Percentiles rank a stretch among this genome's conserved stretches.
phyloP scores from a whole-genome alignment of 257 asterid species.

The Solanum arcanum region DNA sequence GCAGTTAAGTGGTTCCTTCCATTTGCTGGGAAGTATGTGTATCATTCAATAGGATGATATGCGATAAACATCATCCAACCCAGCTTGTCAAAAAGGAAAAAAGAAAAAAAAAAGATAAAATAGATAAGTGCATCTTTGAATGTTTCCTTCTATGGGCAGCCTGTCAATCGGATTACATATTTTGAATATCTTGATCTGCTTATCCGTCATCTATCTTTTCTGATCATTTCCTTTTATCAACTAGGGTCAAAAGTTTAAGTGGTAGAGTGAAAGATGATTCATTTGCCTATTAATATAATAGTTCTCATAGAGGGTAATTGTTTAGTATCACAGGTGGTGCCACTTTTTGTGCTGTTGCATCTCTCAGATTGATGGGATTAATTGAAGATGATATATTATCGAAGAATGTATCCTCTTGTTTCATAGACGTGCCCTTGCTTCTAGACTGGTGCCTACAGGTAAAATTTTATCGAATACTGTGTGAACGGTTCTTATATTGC shows the following conservation, averaged over 20 bases:
- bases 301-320: constrained; percentile 45
- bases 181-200: not conserved
- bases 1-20: not conserved
- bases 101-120: not conserved
- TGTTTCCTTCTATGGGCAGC: not conserved
- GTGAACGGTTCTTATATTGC: not conserved
- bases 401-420: constrained; percentile 22
- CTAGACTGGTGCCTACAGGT: constrained; percentile 93
- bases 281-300: not conserved
- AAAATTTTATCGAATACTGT: not conserved
- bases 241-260: not conserved
- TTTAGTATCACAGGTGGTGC: constrained; percentile 97
- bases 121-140: not conserved
- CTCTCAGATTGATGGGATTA: constrained; percentile 89
- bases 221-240: not conserved
- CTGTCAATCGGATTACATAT: not conserved
- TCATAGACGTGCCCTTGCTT: constrained; percentile 58
- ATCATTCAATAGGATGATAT: not conserved
- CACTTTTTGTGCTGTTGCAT: constrained; percentile 95
- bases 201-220: not conserved
- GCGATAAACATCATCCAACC: not conserved
- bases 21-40: not conserved
- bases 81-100: not conserved
- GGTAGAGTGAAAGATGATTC: not conserved
- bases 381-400: constrained; percentile 51